Conservation (phyloP, 1,284 basidiomycete genomes). For the Grifola frondosa region DNA sequence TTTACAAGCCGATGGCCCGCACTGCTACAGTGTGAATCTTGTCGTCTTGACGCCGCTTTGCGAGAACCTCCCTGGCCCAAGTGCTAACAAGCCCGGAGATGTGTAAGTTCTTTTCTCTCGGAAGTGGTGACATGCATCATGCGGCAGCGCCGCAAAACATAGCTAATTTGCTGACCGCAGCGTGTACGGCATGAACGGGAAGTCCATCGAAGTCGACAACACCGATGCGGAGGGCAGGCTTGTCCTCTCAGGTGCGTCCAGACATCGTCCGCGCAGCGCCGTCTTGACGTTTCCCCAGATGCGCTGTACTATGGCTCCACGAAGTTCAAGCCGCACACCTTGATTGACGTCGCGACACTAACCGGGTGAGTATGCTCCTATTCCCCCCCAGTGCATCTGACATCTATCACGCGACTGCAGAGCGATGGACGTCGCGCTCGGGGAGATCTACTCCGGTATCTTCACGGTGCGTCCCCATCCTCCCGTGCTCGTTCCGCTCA, state of each 20-base stretch:
- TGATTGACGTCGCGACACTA: slow-evolving; percentile 85
- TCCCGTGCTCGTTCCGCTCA: background rate
- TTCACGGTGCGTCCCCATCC: slow-evolving; percentile 58
- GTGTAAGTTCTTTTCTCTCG: slow-evolving; percentile 44
- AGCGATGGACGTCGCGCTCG: slow-evolving; percentile 67
- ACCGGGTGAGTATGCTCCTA: slow-evolving; percentile 50
- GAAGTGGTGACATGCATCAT: background rate
- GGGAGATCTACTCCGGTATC: slow-evolving; percentile 76
- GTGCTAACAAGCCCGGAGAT: slow-evolving; percentile 87
- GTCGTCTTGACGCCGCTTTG: slow-evolving; percentile 72
- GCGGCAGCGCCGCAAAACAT: background rate
- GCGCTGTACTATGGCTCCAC: slow-evolving; percentile 85
- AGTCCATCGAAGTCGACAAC: slow-evolving; percentile 86
- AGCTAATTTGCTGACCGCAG: slow-evolving; percentile 36
- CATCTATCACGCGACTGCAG: slow-evolving; percentile 32
- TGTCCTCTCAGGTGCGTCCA: slow-evolving; percentile 59
- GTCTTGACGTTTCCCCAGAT: slow-evolving; percentile 45
- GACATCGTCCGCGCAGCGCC: background rate
- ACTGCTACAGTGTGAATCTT: slow-evolving; percentile 64
- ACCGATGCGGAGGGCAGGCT: slow-evolving; percentile 88
- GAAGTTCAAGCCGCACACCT: slow-evolving; percentile 76
- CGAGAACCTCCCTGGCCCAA: slow-evolving; percentile 88
- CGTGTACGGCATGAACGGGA: slow-evolving; percentile 86
- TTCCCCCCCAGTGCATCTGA: background rate
- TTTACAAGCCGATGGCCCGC: background rate